Conservation (phyloP, 305 asterid genomes). For the Vinca major region DNA sequence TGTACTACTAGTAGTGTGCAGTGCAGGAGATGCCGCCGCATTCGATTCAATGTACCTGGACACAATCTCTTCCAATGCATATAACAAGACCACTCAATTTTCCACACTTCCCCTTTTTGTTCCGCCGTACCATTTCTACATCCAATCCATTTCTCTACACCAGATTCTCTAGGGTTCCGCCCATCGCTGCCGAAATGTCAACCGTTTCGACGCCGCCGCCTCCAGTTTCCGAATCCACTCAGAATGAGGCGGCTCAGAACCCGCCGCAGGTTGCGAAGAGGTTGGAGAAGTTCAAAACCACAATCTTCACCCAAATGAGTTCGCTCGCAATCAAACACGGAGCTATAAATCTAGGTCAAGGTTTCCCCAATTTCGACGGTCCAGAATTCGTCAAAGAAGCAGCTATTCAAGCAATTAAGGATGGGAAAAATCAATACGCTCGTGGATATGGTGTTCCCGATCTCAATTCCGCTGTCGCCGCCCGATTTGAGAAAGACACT, state of each 20-base stretch:
- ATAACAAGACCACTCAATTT: not conserved
- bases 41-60: slow-evolving; percentile 38
- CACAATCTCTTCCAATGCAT: slow-evolving; percentile 34
- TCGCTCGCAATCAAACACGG: slow-evolving; percentile 79
- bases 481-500: slow-evolving; percentile 68
- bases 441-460: slow-evolving; percentile 93
- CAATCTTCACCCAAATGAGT: slow-evolving; percentile 96
- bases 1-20: too few species aligned
- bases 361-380: slow-evolving; percentile 94
- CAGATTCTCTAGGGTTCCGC: slow-evolving; percentile 6
- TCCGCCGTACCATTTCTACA: slow-evolving; percentile 4
- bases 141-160: not conserved
- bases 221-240: slow-evolving; percentile 24
- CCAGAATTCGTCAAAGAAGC: slow-evolving; percentile 94
- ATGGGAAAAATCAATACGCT: slow-evolving; percentile 82
- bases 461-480: slow-evolving; percentile 70
- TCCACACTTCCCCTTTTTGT: slow-evolving; percentile 15
- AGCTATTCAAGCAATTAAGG: slow-evolving; percentile 70
- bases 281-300: slow-evolving; percentile 87
- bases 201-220: slow-evolving; percentile 38
- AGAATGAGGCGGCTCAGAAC: slow-evolving; percentile 24
- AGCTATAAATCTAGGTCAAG: slow-evolving; percentile 94
- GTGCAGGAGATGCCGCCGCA: slow-evolving; percentile 5
- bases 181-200: slow-evolving; percentile 40
- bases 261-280: slow-evolving; percentile 77